Evolutionary conservation across 352 stramenopile genomes (phyloP), one percentile per base, ranked within the genome.

Genomic region (Globisporangium splendens): DNA sequence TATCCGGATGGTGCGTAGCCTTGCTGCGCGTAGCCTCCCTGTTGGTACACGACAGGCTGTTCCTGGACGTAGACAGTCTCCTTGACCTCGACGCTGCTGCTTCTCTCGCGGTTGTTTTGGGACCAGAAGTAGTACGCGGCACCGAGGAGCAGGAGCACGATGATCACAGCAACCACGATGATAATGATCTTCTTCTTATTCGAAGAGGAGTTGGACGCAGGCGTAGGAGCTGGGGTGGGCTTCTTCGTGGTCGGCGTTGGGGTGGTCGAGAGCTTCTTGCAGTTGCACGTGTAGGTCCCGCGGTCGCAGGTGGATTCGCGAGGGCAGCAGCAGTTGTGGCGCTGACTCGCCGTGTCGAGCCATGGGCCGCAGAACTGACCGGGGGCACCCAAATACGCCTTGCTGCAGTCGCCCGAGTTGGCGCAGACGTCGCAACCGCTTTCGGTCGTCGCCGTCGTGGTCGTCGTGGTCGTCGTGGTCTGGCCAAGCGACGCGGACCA

Each of bases 331-430:
- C 80, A 90, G 18, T 73, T 59, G 39, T 68, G 66, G n/a, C 63
- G 63, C n/a, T 71, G 62, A 33, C 53, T 70, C 6, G 56, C 59
- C 28, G 58, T 53, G 66, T 75, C 68, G 38, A 88, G 63, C 73
- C 72, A 90, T 42, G 66, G 62, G 44, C 72, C 67, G 58, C 80
- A 90, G 61, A 70, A 90, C 53, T 83, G 48, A 11, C 75, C 80
- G 0, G 69, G 61, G 1, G 41, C 48, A 20, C 57, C 69, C 28
- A 84, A 61, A 63, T 78, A 90, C 17, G 77, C 80, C 48, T 68
- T 46, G n/a, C 55, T 65, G 64, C 80, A 90, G 44, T 79, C 63
- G 24, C 64, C 67, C 2, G 66, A 55, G 52, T 84, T 75, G 21
- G 70, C 68, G 56, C 79, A 89, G 55, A 86, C 65, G 61, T 89